phyloP scores from a whole-genome alignment of 2,329 filamentous ascomycete species.

The Aspergillus costaricaensis region DNA sequence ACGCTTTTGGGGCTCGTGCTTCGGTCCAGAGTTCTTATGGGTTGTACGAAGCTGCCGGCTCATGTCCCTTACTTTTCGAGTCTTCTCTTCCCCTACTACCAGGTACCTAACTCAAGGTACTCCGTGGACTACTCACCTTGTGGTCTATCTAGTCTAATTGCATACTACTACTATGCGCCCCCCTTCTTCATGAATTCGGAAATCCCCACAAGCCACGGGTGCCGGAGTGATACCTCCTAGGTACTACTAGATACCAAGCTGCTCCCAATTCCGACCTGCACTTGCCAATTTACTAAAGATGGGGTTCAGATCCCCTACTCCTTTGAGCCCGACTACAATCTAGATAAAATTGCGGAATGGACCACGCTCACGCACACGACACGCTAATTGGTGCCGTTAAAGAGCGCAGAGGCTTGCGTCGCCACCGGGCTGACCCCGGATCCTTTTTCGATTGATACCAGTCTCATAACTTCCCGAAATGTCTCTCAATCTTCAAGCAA shows the following conservation, averaged over 20 bases:
- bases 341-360: neutral
- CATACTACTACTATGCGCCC: no score
- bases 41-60: constrained; percentile 4
- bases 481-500: neutral
- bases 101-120: no score
- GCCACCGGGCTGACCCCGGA: neutral
- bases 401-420: neutral
- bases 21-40: constrained; percentile 16
- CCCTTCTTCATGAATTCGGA: neutral
- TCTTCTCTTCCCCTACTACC: neutral
- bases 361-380: neutral
- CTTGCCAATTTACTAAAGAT: neutral
- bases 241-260: neutral
- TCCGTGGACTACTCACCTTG: neutral
- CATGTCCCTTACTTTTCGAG: constrained; percentile 15
- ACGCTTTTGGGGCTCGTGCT: constrained; percentile 26
- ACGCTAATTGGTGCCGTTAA: constrained; percentile 4
- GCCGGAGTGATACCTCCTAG: neutral
- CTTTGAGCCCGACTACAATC: neutral
- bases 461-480: neutral
- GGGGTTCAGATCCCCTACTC: constrained; percentile 3
- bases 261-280: neutral
- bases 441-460: neutral
- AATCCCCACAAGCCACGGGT: neutral
- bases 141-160: no score